A percentile compares a stretch with the other conserved stretches of the same genome.
Evolutionary conservation across 2,329 filamentous ascomycete species (phyloP).

Genomic region (Pseudogymnoascus sp.): DNA sequence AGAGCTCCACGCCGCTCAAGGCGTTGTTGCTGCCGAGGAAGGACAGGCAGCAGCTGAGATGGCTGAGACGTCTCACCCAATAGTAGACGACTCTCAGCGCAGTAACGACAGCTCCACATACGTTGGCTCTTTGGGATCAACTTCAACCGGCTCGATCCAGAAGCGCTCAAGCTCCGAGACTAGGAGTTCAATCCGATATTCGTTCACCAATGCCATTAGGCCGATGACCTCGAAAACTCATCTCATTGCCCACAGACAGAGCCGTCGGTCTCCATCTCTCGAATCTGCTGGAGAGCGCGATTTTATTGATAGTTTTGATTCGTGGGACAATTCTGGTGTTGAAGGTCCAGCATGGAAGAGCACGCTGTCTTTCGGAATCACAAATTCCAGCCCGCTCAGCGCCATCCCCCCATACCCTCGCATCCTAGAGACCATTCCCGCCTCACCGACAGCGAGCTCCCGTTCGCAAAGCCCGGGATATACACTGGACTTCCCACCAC

Average conservation of each 20-base stretch:
- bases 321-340: slow-evolving; percentile 64
- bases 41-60: neutral
- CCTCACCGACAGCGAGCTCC: slow-evolving; percentile 51
- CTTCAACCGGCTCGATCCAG: slow-evolving; percentile 37
- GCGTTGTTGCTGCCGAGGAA: neutral
- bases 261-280: slow-evolving; percentile 37
- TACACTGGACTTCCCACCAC: slow-evolving; percentile 47
- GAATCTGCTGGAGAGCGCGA: slow-evolving; percentile 31
- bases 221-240: slow-evolving; percentile 49
- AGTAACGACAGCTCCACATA: slow-evolving; percentile 15
- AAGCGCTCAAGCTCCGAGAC: slow-evolving; percentile 38
- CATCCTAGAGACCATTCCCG: slow-evolving; percentile 63
- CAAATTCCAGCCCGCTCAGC: slow-evolving; percentile 30
- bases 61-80: slow-evolving; percentile 11
- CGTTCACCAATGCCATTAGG: slow-evolving; percentile 40
- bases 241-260: slow-evolving; percentile 37
- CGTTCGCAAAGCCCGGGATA: slow-evolving; percentile 54
- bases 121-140: slow-evolving; percentile 18
- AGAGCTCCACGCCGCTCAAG: slow-evolving; percentile 17
- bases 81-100: slow-evolving; percentile 10
- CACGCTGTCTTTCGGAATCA: slow-evolving; percentile 45
- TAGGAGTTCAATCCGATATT: slow-evolving; percentile 40
- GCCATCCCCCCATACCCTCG: slow-evolving; percentile 32
- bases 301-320: slow-evolving; percentile 54
- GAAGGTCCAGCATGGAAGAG: slow-evolving; percentile 46